A percentile compares a stretch with the other conserved stretches of the same genome.
These are phyloP conservation scores for Pseudogymnoascus pannorum DNA, from an alignment of 2,329 filamentous ascomycete genomes.

Conservation along the genomic window DNA sequence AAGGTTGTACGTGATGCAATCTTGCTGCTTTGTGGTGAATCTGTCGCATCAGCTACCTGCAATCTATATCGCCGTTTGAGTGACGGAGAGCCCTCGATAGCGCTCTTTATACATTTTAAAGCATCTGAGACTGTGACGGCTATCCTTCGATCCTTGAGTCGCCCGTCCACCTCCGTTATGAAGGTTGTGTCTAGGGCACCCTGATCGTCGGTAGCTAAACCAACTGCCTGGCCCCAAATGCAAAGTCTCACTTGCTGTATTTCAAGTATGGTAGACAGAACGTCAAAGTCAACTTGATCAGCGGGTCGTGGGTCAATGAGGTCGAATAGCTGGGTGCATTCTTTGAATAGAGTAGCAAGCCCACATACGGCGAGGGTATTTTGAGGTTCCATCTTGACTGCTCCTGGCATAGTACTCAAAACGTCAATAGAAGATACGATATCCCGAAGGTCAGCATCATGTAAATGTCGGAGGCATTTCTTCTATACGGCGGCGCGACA, in stretches of 20 bases:
- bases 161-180: not conserved
- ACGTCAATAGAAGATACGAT: not conserved
- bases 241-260: not conserved
- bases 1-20: not conserved
- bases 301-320: not conserved
- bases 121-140: not conserved
- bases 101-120: not conserved
- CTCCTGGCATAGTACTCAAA: no score
- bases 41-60: not conserved
- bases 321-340: not conserved
- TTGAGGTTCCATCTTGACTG: not conserved
- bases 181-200: not conserved
- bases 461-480: not conserved
- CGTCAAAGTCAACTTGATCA: not conserved
- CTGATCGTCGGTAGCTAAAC: not conserved
- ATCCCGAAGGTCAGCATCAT: not conserved
- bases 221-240: not conserved
- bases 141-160: not conserved
- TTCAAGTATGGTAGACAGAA: not conserved
- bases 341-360: not conserved
- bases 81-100: not conserved
- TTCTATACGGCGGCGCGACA: not conserved
- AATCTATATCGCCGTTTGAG: not conserved
- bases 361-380: not conserved
- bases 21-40: not conserved